Base-by-base conservation (phyloP, 148 eudicot species). In the Beta vulgaris region DNA sequence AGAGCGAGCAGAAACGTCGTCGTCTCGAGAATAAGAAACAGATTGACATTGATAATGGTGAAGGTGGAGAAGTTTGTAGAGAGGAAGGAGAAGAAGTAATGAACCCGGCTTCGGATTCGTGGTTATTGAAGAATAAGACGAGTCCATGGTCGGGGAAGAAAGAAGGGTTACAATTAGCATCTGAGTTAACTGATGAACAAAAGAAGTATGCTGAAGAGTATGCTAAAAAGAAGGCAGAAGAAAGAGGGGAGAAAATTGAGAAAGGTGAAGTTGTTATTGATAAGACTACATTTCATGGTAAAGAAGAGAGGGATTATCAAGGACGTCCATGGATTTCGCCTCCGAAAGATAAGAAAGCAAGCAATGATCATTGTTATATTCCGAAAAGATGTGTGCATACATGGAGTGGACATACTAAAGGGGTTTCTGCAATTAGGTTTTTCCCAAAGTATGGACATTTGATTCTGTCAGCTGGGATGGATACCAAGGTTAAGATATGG, bases 371-470 rank as follows among this genome's bases (percentile, higher is more conserved):
- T 83, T 90, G 98, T 77, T 94, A 91, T 73, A 90, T 91, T n/a
- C 98, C 97, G 3, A 94, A 94, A 79, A 81, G 97, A 60, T 79
- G 82, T 77, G 92, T 90, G 46, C 98, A 94, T 72, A 91, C 97
- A 0, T 94, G 98, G 98, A 90, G 93, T 74, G 98, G 98, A 15
- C 98, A 94, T 76, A 94, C 98, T 0, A 90, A 88, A 62, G 98
- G 98, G 21, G 96, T 94, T 61, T 85, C 96, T 1, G 98, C 98
- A 0, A 91, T 94, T 64, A 73, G 98, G 80, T 94, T 94, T 68
- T 90, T 94, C 80, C 98, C 98, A 0, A 88, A 91, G 44, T 78
- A 81, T 34, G 98, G 98, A 25, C 97, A 94, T 86, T 86, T 94
- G 89, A 80, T 94, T 43, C 75, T 94, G 61, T 91, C 97, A 0